Base-by-base conservation (phyloP, 1,139 yeast species). In the Protomyces arabidopsidicola region DNA sequence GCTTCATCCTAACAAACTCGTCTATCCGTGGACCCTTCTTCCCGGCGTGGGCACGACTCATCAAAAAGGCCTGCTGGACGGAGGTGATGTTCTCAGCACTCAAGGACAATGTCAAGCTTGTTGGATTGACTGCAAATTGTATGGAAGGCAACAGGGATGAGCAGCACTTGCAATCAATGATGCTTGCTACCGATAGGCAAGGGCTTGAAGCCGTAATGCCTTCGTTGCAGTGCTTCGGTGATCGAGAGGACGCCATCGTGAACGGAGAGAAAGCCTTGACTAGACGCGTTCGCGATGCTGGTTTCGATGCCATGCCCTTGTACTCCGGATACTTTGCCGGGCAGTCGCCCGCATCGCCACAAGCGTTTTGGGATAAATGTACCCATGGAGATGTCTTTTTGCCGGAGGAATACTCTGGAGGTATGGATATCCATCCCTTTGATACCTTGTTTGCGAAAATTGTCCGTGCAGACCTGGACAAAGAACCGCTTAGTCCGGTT, bases 381-480 rank as follows among this genome's bases (percentile, higher is more conserved):
- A 38, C 16, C 45, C 24, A 45, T 16, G 20, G 38, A 50, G 60
- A 55, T 34, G 27, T 55, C 22, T 55, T 55, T 18, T 45, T 45
- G 31, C 55, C 61, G 9, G 12, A 6, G 20, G 22, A 22, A 14
- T 27, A 52, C 34, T 50, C 34, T 8, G 48, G 22, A 10, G 62
- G 62, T 4, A 52, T 58, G 62, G 62, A 58, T 22, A 52, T 45
- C 6, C 62, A 58, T 31, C 62, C 62, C 2, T 58, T 38, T 31
- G 62, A 58, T 50, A 58, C 62, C 31, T 18, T 58, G 53, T 58
- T 58, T 42, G 52, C 45, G 42, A 58, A 58, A 45, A 39, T 50
- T 9, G 31, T 10, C n/a, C 51, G 62, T 2, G 22, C 45, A 18
- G 53, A 48, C 12, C 24, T 24, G 18, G 38, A 12, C 24, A 18